Conservation (phyloP, 495 filamentous ascomycete genomes). For the Penicillium angulare region DNA sequence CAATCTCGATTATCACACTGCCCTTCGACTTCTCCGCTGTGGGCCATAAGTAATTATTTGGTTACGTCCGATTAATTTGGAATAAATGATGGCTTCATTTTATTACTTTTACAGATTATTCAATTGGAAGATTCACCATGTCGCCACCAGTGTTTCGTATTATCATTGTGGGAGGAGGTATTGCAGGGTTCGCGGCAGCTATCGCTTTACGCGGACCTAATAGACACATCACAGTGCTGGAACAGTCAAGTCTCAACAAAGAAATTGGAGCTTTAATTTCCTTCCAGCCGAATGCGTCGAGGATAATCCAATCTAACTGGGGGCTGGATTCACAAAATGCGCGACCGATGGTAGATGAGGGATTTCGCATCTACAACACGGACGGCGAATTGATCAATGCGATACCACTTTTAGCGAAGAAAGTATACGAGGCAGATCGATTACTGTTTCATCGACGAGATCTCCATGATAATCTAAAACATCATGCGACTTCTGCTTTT, state of each 20-base stretch:
- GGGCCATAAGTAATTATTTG: no score
- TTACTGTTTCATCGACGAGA: constrained; percentile 29
- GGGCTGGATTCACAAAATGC: constrained; percentile 13
- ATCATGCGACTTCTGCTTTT: constrained; percentile 5
- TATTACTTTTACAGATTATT: not conserved
- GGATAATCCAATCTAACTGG: constrained; percentile 25
- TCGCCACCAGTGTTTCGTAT: constrained; percentile 14
- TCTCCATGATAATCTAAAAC: constrained; percentile 23
- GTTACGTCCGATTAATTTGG: no score
- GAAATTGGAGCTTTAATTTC: constrained; percentile 33
- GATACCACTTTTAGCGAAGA: constrained; percentile 16
- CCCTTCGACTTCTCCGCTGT: no score
- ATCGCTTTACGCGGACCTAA: constrained; percentile 26
- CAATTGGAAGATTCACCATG: not conserved
- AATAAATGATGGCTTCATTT: no score
- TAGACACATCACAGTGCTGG: constrained; percentile 23
- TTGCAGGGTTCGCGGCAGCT: constrained; percentile 21
- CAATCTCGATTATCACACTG: no score
- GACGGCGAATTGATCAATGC: constrained; percentile 19
- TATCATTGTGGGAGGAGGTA: constrained; percentile 18
- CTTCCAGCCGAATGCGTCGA: constrained; percentile 29
- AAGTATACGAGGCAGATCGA: constrained; percentile 24
- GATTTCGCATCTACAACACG: constrained; percentile 28
- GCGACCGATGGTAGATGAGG: constrained; percentile 25
- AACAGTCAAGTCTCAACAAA: constrained; percentile 27